Evolutionary conservation across 495 filamentous ascomycete species (phyloP).

Genomic region (Lasiosphaeris hirsuta): DNA sequence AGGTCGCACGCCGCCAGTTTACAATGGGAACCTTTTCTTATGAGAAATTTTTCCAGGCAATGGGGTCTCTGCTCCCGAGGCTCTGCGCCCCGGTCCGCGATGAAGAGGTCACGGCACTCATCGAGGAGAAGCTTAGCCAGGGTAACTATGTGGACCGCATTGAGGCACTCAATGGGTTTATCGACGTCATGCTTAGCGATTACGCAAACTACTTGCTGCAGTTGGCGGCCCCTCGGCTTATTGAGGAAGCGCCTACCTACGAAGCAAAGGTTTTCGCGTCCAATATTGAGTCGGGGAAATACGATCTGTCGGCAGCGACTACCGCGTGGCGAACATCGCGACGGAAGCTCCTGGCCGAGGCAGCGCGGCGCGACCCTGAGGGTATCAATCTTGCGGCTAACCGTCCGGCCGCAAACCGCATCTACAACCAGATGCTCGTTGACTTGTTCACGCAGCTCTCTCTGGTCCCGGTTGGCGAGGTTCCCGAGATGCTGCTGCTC

Average conservation of each 20-base stretch:
- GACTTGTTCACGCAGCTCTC: slow-evolving; percentile 51
- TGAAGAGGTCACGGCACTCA: slow-evolving; percentile 72
- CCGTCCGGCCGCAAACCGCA: slow-evolving; percentile 60
- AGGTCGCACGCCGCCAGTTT: slow-evolving; percentile 72
- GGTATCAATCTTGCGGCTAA: slow-evolving; percentile 52
- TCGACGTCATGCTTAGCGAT: slow-evolving; percentile 89
- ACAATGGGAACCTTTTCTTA: slow-evolving; percentile 84
- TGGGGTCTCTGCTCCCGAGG: slow-evolving; percentile 83
- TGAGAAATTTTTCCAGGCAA: slow-evolving; percentile 86
- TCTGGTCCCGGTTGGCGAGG: slow-evolving; percentile 51
- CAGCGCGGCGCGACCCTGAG: slow-evolving; percentile 68
- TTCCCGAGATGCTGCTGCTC: slow-evolving; percentile 84
- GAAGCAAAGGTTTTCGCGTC: slow-evolving; percentile 74
- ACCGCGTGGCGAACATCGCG: slow-evolving; percentile 71
- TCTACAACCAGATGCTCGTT: slow-evolving; percentile 76
- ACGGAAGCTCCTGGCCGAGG: slow-evolving; percentile 66
- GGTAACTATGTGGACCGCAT: slow-evolving; percentile 82
- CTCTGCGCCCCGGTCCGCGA: slow-evolving; percentile 92
- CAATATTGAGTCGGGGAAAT: slow-evolving; percentile 56
- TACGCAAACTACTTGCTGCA: slow-evolving; percentile 92
- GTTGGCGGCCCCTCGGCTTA: slow-evolving; percentile 72
- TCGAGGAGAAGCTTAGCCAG: slow-evolving; percentile 62
- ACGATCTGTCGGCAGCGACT: slow-evolving; percentile 61
- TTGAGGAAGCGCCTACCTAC: slow-evolving; percentile 76
- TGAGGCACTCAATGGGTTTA: slow-evolving; percentile 76